phyloP scores from a whole-genome alignment of 805 yeast genomes.

The Pichia membranifaciens region DNA sequence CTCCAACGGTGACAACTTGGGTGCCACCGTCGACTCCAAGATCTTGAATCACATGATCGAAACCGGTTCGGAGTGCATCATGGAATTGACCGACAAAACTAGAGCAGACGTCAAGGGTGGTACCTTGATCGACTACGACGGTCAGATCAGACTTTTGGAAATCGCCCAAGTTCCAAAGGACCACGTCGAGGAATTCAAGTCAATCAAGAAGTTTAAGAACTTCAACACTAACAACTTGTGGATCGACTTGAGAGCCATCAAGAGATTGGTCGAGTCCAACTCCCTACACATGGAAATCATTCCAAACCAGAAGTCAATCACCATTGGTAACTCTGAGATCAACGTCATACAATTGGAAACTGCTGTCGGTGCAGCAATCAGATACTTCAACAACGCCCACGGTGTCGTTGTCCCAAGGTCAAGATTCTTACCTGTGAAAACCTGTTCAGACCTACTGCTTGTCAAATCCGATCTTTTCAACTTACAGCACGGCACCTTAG shows the following conservation, averaged over 20 bases:
- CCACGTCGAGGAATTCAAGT: slow-evolving; percentile 96
- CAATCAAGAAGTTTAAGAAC: slow-evolving; percentile 95
- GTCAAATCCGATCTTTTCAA: slow-evolving; percentile 93
- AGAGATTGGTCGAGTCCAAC: slow-evolving; percentile 80
- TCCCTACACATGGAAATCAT: slow-evolving; percentile 87
- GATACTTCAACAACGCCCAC: slow-evolving; percentile 90
- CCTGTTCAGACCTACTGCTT: slow-evolving; percentile 88
- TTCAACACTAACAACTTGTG: slow-evolving; percentile 98
- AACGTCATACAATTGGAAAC: slow-evolving; percentile 94
- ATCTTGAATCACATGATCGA: slow-evolving; percentile 91
- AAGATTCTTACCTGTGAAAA: slow-evolving; percentile 96
- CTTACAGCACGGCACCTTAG: slow-evolving; percentile 86
- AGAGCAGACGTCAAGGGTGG: slow-evolving; percentile 99
- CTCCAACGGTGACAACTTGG: slow-evolving; percentile 96
- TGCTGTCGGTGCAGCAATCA: slow-evolving; percentile 98
- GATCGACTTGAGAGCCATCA: slow-evolving; percentile 92
- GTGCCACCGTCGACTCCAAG: slow-evolving; percentile 93
- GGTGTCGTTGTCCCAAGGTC: slow-evolving; percentile 99
- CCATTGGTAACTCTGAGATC: slow-evolving; percentile 68
- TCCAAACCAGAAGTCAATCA: slow-evolving; percentile 85
- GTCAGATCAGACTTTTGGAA: slow-evolving; percentile 88
- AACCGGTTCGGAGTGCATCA: slow-evolving; percentile 86
- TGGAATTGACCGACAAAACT: slow-evolving; percentile 98
- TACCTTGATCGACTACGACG: slow-evolving; percentile 93
- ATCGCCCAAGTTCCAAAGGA: slow-evolving; percentile 98